Evolutionary conservation across 176 grass and related monocot genomes (phyloP), one percentile per base, ranked within the genome.

Genomic region (Neostapfia colusana): DNA sequence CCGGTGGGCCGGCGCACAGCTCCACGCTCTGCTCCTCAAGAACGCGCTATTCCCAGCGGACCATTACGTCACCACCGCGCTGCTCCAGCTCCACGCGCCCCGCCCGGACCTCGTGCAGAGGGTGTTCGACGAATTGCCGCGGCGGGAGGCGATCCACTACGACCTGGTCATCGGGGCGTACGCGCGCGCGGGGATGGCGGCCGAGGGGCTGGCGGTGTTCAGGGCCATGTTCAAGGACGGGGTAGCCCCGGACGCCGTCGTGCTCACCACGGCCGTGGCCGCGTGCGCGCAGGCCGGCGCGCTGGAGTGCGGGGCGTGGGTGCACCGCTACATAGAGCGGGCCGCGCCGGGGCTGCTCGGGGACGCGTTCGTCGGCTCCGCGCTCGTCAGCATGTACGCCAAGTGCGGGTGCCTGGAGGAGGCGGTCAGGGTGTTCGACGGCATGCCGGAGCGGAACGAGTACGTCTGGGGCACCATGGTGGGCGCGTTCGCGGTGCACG

Each of bases 401-500:
- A 97, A 97, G 67, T 97, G 93, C 46, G 93, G 93, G 10, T 93
- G 83, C 79, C 62, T 97, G 44, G 49, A 85, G 14, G 41, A 85
- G 15, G 88, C 93, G 0, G 79, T 86, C 1, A 41, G 66, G 51
- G 88, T 90, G 73, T 91, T 97, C 56, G 83, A 86, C 38, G 85
- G 86, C 31, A 88, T 97, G 83, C 90, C 93, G 0, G 73, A 89
- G 58, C 79, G 88, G 82, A 97, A 97, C 23, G 82, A 70, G 31
- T 82, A 86, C 69, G 86, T 97, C 53, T 97, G 93, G 93, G 88
- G 83, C 14, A 86, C 88, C 23, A 90, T 97, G 88, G 86, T 97
- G 0, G 84, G 90, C 2, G 87, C 88, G 44, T 90, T 93, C 49
- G 93, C 93, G 3, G 76, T 90, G 68, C 93, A 97, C 20, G 93